These are phyloP conservation scores for Colletotrichum limetticola DNA, from an alignment of 2,329 filamentous ascomycete genomes.

Conservation along the genomic window DNA sequence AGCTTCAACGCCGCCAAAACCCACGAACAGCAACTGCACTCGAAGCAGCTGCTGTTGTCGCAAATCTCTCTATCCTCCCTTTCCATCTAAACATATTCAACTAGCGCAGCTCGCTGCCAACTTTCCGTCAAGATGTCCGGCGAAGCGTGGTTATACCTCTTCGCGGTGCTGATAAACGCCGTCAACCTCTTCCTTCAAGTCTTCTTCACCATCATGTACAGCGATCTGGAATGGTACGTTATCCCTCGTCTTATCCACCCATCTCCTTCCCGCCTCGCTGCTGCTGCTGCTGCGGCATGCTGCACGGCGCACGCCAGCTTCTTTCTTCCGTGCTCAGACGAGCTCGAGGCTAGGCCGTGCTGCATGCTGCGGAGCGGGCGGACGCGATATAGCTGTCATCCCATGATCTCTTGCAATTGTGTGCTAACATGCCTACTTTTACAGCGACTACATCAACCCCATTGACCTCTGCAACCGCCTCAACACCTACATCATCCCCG, in stretches of 20 bases:
- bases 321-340: conserved; percentile 2
- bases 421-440: conserved; percentile 42
- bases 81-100: conserved; percentile 5
- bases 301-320: neutral
- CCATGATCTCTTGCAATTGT: conserved; percentile 14
- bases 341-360: neutral
- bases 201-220: conserved; percentile 99
- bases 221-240: conserved; percentile 96
- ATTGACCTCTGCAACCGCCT: conserved; percentile 99
- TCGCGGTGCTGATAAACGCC: conserved; percentile 98
- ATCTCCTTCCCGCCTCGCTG: neutral
- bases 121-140: conserved; percentile 78
- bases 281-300: neutral
- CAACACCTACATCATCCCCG: conserved; percentile 99
- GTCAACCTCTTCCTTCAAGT: conserved; percentile 99
- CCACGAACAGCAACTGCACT: conserved; percentile 16
- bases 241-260: neutral
- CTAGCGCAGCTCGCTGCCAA: conserved; percentile 25
- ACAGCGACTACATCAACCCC: conserved; percentile 98
- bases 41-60: neutral
- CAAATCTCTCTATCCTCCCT: neutral
- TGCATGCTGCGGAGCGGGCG: neutral
- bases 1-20: neutral
- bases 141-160: conserved; percentile 97
- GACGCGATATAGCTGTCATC: conserved; percentile 2